Conservation (phyloP, 306 rosid species). For the Senna tora region DNA sequence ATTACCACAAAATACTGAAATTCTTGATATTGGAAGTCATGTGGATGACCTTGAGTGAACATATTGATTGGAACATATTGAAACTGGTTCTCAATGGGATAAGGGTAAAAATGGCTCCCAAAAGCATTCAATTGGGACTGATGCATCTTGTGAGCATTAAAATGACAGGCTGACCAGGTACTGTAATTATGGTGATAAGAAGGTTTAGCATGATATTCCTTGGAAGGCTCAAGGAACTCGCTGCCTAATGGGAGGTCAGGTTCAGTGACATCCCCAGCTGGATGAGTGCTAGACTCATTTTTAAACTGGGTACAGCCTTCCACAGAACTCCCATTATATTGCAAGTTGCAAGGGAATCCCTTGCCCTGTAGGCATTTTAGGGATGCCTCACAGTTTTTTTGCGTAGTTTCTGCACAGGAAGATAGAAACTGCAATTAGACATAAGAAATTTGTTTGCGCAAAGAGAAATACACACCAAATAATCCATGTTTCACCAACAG, state of each 20-base stretch:
- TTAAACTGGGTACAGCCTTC: constrained; percentile 57
- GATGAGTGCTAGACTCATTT: constrained; percentile 52
- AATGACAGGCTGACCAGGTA: constrained; percentile 68
- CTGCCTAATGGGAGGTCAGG: constrained; percentile 51
- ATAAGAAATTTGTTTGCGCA: constrained; percentile 20
- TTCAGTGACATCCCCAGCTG: constrained; percentile 60
- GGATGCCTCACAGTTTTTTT: constrained; percentile 83
- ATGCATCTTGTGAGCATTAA: constrained; percentile 70
- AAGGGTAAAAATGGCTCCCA: constrained; percentile 68
- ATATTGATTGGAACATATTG: constrained; percentile 66
- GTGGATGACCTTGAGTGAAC: constrained; percentile 66
- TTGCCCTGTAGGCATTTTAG: constrained; percentile 80
- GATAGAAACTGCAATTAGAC: constrained; percentile 25
- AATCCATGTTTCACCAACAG: constrained; percentile 13
- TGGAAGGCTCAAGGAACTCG: constrained; percentile 64
- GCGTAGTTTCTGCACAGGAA: constrained; percentile 71
- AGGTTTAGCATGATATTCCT: constrained; percentile 62
- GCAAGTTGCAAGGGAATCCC: constrained; percentile 65
- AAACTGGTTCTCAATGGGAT: constrained; percentile 62
- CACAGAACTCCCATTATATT: constrained; percentile 60
- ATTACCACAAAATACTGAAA: constrained; percentile 96
- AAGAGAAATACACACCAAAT: constrained; percentile 2
- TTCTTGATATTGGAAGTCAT: constrained; percentile 72
- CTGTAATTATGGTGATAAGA: constrained; percentile 63
- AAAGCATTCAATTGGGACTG: constrained; percentile 74